phyloP scores from a whole-genome alignment of 108 stramenopile species.

The Skeletonema potamos region DNA sequence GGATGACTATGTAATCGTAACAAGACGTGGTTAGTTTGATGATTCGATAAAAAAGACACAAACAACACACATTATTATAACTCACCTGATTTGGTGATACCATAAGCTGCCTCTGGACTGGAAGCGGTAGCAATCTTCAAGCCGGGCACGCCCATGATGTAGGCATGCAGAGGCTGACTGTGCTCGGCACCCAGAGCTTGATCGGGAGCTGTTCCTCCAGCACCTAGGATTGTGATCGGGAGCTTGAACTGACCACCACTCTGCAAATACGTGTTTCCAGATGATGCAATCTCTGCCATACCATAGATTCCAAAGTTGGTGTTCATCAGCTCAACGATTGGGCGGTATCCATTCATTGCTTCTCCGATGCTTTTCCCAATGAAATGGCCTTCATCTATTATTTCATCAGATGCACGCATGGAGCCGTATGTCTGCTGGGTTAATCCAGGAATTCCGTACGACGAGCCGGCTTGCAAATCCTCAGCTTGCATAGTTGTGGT shows the following conservation, averaged over 20 bases:
- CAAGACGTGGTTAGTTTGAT: no score
- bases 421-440: slow-evolving; percentile 66
- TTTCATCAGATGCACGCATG: slow-evolving; percentile 67
- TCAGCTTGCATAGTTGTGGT: slow-evolving; percentile 68
- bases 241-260: slow-evolving; percentile 73
- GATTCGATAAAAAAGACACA: no score
- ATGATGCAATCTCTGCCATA: slow-evolving; percentile 68
- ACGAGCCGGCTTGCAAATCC: slow-evolving; percentile 69
- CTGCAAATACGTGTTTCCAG: slow-evolving; percentile 77
- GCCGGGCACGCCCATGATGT: slow-evolving; percentile 74
- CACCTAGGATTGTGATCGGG: slow-evolving; percentile 71
- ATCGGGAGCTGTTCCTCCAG: slow-evolving; percentile 72
- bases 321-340: slow-evolving; percentile 78
- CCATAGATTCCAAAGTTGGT: slow-evolving; percentile 79
- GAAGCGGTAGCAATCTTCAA: slow-evolving; percentile 68
- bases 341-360: slow-evolving; percentile 77
- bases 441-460: slow-evolving; percentile 62
- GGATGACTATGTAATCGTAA: slow-evolving; percentile 45
- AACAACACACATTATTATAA: no score
- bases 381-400: slow-evolving; percentile 79
- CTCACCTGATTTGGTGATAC: slow-evolving; percentile 43
- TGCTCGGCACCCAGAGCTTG: slow-evolving; percentile 75
- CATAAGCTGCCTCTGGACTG: slow-evolving; percentile 63
- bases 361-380: slow-evolving; percentile 72
- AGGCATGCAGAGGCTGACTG: slow-evolving; percentile 71